Evolutionary conservation across 768 basidiomycete genomes (phyloP).

Genomic region (Russula earlei): DNA sequence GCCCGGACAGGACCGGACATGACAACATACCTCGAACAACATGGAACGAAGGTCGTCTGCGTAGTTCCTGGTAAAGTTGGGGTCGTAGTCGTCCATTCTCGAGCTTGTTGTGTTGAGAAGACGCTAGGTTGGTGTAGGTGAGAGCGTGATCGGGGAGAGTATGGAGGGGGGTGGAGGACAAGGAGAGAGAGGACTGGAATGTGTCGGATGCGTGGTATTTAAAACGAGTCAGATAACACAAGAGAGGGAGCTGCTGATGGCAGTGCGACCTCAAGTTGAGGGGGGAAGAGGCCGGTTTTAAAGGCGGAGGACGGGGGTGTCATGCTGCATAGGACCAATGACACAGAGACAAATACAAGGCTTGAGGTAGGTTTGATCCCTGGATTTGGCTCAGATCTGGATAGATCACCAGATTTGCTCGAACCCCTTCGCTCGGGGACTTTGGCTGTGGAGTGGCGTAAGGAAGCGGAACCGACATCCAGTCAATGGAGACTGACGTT

Average conservation of each 20-base stretch:
- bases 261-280: constrained; percentile 3
- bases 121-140: not conserved
- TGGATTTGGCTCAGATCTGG: constrained; percentile 2
- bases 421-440: not conserved
- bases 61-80: too few relatives aligned
- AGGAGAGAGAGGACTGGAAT: not conserved
- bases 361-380: not conserved
- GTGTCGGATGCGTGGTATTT: not conserved
- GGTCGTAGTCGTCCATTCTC: constrained; percentile 6
- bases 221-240: constrained; percentile 9
- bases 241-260: constrained; percentile 5
- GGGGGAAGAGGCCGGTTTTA: not conserved
- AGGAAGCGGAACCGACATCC: too few relatives aligned
- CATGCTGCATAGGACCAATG: not conserved
- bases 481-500: not conserved
- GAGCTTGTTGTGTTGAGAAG: not conserved
- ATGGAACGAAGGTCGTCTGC: not conserved
- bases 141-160: not conserved
- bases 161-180: not conserved
- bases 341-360: constrained; percentile 9
- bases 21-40: not conserved
- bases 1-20: not conserved
- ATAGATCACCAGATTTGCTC: constrained; percentile 3
- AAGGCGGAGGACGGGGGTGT: not conserved
- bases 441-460: too few relatives aligned